phyloP scores from a whole-genome alignment of 495 filamentous ascomycete species.

The Tuber brumale region DNA sequence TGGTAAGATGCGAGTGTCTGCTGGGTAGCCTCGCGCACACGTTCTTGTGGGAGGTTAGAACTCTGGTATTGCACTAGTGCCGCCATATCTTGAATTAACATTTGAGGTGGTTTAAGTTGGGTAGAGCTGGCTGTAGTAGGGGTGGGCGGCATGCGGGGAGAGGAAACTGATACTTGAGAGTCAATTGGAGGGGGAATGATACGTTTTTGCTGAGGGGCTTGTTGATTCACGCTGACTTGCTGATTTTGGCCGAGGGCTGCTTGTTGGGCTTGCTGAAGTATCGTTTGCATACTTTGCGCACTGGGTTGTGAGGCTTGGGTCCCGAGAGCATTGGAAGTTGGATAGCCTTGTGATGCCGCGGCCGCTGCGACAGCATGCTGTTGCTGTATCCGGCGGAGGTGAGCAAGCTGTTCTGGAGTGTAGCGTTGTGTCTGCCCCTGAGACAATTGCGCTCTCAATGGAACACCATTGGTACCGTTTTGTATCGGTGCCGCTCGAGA shows the following conservation, averaged over 20 bases:
- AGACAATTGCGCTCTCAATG: conserved; percentile 18
- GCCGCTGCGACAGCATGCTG: neutral
- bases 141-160: neutral
- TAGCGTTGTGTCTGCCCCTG: conserved; percentile 21
- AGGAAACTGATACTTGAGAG: conserved; percentile 7
- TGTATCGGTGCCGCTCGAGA: conserved; percentile 21
- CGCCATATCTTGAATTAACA: conserved; percentile 31
- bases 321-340: neutral
- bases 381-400: conserved; percentile 19
- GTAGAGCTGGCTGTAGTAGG: conserved; percentile 22
- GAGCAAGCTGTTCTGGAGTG: conserved; percentile 20
- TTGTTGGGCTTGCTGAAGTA: conserved; percentile 33
- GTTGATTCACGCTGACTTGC: conserved; percentile 18
- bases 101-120: conserved; percentile 36
- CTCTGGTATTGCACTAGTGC: conserved; percentile 27
- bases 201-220: conserved; percentile 9
- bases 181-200: conserved; percentile 12
- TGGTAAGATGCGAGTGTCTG: conserved; percentile 34
- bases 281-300: conserved; percentile 12
- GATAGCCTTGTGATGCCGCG: neutral
- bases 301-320: neutral
- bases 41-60: conserved; percentile 28
- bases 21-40: conserved; percentile 24
- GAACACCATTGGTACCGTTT: conserved; percentile 31
- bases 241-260: conserved; percentile 33